Base-by-base conservation (phyloP, 305 asterid species). In the Fraxinus latifolia region DNA sequence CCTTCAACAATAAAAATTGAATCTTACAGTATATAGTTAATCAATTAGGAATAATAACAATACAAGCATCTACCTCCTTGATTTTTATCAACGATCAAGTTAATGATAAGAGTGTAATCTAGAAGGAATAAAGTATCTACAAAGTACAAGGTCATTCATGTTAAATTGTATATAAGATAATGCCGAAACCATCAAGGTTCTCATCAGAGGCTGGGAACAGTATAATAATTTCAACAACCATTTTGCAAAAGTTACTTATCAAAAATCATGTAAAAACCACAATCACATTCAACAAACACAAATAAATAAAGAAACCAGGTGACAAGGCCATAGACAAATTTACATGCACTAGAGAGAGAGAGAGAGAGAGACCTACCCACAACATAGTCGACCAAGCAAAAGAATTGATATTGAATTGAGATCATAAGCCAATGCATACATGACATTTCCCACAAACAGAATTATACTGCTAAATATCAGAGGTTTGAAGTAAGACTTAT, bases 361-460 rank as follows among this genome's bases (percentile, higher is more conserved):
- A 27, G 29, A 27, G 29, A 27, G 2, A 36, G 74, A 74, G 78
- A 67, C 93, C 72, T 87, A 94, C 99, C 99, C 98, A 39, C 99
- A 96, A 83, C 87, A 89, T 81, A 96, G 85, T 76, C 98, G 95
- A 68, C 99, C 99, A 50, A 96, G 62, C 83, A 96, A 86, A 79
- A 96, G 97, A 75, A 94, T 21, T 19, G 94, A 21, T 76, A 96
- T 82, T n/a, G 98, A 96, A n/a, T 89, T 68, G 90, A 86, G 82
- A 86, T 96, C 99, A 88, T 89, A 94, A 19, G 99, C 98, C 92
- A 93, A 9, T 78, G 99, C 98, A 83, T 96, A 94, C 95, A 96
- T 85, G 77, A 47, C 79, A 42, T 96, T 96, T 60, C 99, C 99
- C 77, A 91, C 55, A 81, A 87, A 82, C 44, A 96, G 97, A 83